Conservation (phyloP, 345 rosid species). For the Noccaea caerulescens region DNA sequence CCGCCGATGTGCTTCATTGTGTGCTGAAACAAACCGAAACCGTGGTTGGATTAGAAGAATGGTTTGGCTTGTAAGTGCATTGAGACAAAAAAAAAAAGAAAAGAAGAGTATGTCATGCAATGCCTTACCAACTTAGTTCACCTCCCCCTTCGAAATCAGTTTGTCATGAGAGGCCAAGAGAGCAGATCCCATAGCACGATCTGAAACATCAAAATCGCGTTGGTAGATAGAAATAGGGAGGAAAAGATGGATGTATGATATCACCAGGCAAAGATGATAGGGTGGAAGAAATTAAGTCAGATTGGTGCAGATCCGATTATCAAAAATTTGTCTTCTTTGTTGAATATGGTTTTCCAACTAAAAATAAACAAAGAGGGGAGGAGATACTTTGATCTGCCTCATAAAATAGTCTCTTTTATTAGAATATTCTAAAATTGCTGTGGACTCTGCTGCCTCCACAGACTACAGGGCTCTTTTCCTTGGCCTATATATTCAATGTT, state of each 20-base stretch:
- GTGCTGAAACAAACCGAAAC: constrained; percentile 47
- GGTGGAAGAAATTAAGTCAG: constrained; percentile 30
- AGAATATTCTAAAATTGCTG: constrained; percentile 44
- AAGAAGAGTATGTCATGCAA: neutral
- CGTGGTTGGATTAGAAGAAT: constrained; percentile 48
- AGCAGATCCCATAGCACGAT: constrained; percentile 42
- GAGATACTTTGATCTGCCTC: constrained; percentile 23
- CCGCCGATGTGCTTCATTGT: constrained; percentile 76
- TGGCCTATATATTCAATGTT: neutral
- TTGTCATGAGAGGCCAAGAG: constrained; percentile 49
- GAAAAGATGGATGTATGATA: constrained; percentile 19
- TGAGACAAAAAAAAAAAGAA: constrained; percentile 23
- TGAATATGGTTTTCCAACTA: constrained; percentile 35
- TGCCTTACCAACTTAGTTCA: constrained; percentile 37
- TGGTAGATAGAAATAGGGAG: constrained; percentile 3
- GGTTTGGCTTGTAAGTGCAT: constrained; percentile 51
- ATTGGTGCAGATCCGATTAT: constrained; percentile 30
- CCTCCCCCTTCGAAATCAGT: constrained; percentile 43
- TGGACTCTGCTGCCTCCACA: constrained; percentile 32
- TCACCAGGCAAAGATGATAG: constrained; percentile 31
- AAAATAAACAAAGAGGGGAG: constrained; percentile 29
- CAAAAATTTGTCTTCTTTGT: constrained; percentile 9
- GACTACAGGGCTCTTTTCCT: constrained; percentile 2
- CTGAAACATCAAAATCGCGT: constrained; percentile 29
- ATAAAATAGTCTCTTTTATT: constrained; percentile 37